phyloP scores from a whole-genome alignment of 768 basidiomycete genomes.

The Termitomyces sp. region DNA sequence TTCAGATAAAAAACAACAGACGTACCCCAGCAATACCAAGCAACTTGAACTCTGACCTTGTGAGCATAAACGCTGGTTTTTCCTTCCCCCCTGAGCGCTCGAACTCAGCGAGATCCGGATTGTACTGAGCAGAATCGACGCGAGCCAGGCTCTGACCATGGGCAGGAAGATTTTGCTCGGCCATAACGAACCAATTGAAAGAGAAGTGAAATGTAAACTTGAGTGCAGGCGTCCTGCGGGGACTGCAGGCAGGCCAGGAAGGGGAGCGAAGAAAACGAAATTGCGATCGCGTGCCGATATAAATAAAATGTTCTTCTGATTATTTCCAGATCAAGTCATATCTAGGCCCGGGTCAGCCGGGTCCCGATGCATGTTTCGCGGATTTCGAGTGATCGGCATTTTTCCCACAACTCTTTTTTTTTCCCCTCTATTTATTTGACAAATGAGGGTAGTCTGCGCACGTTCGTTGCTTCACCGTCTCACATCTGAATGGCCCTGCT shows the following conservation, averaged over 20 bases:
- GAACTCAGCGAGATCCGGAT: constrained; percentile 20
- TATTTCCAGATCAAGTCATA: no score
- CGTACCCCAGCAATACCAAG: constrained; percentile 54
- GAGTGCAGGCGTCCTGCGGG: neutral
- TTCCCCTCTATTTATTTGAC: no score
- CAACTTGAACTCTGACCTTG: constrained; percentile 49
- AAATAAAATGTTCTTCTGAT: neutral
- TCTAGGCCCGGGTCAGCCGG: neutral
- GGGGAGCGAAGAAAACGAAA: neutral
- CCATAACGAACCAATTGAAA: neutral
- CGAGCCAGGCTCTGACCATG: neutral
- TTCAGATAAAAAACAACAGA: neutral
- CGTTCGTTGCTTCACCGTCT: no score
- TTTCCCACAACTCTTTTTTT: no score
- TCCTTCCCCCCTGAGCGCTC: constrained; percentile 17
- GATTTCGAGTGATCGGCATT: neutral
- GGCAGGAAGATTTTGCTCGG: neutral
- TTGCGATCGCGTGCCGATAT: neutral
- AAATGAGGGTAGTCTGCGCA: no score
- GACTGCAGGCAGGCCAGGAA: neutral
- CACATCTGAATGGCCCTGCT: no score
- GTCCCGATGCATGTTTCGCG: neutral
- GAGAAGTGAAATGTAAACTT: no score
- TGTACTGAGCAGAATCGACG: neutral
- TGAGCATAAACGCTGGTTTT: constrained; percentile 24